These are phyloP conservation scores for Epithemia pelagica DNA, from an alignment of 108 stramenopile genomes.

Conservation along the genomic window DNA sequence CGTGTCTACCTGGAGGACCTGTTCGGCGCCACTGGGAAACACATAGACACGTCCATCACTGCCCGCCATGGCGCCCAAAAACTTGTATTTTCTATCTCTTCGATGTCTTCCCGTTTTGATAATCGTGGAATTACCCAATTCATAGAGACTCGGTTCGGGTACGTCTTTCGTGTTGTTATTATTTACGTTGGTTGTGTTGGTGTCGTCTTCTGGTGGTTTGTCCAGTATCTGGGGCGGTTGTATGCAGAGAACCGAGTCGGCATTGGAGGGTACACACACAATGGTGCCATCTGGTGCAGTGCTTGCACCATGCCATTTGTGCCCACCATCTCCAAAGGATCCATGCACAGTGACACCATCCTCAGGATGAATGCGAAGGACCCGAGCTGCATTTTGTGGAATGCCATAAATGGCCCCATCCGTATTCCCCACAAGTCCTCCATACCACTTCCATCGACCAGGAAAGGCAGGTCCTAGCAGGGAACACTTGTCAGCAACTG, in stretches of 20 bases:
- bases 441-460: constrained; percentile 86
- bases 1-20: constrained; percentile 69
- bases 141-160: constrained; percentile 12
- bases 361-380: constrained; percentile 32
- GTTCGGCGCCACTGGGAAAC: constrained; percentile 70
- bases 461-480: constrained; percentile 55
- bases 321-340: constrained; percentile 40
- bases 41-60: constrained; percentile 70
- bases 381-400: constrained; percentile 58
- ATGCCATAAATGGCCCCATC: constrained; percentile 84
- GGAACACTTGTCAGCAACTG: constrained; percentile 41
- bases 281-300: constrained; percentile 54
- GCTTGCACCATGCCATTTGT: constrained; percentile 88
- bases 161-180: not conserved
- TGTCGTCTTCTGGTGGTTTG: too few relatives aligned
- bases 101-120: constrained; percentile 69
- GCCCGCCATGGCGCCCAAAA: constrained; percentile 62
- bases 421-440: constrained; percentile 59
- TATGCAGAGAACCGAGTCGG: constrained; percentile 65
- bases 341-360: constrained; percentile 57
- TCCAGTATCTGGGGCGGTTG: constrained; percentile 26
- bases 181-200: constrained; percentile 38
- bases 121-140: constrained; percentile 2
- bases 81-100: constrained; percentile 84
- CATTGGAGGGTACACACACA: constrained; percentile 73